phyloP scores from a whole-genome alignment of 2,329 filamentous ascomycete species.

The Ophiosphaerella narmari region DNA sequence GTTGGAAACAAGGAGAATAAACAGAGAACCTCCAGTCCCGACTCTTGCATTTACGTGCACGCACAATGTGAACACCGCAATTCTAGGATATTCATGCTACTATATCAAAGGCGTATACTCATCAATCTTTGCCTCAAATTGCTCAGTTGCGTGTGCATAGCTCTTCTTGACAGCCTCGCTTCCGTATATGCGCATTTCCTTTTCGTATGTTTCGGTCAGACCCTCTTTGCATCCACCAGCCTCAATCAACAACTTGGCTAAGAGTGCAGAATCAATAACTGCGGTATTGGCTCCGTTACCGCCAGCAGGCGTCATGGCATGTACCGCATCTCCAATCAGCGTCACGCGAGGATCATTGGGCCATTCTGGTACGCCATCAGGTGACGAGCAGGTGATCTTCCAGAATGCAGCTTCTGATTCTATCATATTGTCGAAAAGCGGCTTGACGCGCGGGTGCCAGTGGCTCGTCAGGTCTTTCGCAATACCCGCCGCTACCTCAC shows the following conservation, averaged over 20 bases:
- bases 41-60: no score
- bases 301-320: conserved; percentile 54
- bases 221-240: conserved; percentile 34
- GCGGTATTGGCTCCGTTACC: conserved; percentile 54
- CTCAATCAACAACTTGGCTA: conserved; percentile 46
- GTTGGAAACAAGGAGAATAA: no score
- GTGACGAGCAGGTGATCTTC: conserved; percentile 68
- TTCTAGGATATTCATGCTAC: no score
- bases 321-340: conserved; percentile 52
- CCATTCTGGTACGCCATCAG: conserved; percentile 65
- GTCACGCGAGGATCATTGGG: conserved; percentile 59
- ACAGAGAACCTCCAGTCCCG: no score
- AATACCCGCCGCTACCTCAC: conserved; percentile 61
- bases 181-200: conserved; percentile 44
- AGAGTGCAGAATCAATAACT: conserved; percentile 47
- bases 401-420: conserved; percentile 65
- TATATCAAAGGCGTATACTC: conserved; percentile 13
- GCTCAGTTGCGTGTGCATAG: conserved; percentile 47
- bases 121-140: conserved; percentile 26
- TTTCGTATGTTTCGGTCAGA: conserved; percentile 46
- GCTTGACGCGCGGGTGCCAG: conserved; percentile 62
- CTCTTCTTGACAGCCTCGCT: conserved; percentile 55
- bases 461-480: conserved; percentile 59
- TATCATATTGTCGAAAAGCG: conserved; percentile 63
- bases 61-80: no score